phyloP scores from a whole-genome alignment of 139 green algal genomes.

The Chlorella sp. region DNA sequence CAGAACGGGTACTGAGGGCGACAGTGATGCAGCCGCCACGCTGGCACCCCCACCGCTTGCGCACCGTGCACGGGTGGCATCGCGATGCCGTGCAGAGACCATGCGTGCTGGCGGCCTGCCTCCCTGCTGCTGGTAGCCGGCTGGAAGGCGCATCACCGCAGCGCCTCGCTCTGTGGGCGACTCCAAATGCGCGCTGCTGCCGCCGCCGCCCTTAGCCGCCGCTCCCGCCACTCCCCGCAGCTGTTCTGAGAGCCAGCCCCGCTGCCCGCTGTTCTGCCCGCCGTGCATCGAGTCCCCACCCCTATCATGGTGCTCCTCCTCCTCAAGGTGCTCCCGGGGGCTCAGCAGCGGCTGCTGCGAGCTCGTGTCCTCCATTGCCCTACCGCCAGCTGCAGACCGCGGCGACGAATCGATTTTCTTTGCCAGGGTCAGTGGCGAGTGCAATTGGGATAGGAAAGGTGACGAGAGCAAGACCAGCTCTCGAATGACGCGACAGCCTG shows the following conservation, averaged over 20 bases:
- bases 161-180: neutral
- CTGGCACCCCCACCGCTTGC: neutral
- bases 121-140: conserved; percentile 1
- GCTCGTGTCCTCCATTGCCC: neutral
- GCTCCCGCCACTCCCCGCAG: neutral
- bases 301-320: neutral
- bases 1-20: no score
- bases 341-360: neutral
- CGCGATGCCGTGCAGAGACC: neutral
- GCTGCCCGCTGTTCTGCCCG: neutral
- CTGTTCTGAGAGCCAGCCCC: conserved; percentile 27
- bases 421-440: no score
- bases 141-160: neutral
- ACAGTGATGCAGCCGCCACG: no score
- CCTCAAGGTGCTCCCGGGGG: neutral
- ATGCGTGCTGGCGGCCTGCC: neutral
- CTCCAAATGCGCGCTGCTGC: neutral
- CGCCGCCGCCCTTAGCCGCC: neutral
- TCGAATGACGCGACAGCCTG: no score
- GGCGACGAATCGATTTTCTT: no score
- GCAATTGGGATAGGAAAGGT: no score
- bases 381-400: neutral
- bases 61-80: conserved; percentile 10
- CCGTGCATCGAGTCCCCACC: neutral
- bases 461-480: no score